These are phyloP conservation scores for Salix brachista DNA, from an alignment of 345 rosid species.

Conservation along the genomic window DNA sequence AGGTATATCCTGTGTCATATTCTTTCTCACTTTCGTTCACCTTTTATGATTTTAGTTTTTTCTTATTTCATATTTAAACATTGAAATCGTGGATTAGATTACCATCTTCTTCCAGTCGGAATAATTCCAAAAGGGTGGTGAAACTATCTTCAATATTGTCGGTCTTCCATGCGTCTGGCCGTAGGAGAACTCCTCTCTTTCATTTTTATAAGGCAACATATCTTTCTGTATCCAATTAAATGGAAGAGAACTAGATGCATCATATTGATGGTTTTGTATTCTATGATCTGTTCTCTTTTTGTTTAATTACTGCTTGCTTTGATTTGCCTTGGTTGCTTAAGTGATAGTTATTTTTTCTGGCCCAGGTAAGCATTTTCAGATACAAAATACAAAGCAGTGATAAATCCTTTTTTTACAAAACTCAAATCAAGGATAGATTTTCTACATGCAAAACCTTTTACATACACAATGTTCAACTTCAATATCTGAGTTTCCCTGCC, in stretches of 20 bases:
- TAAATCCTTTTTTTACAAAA: too few relatives aligned
- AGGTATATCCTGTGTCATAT: slow-evolving; percentile 47
- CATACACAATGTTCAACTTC: too few relatives aligned
- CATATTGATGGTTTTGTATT: not conserved
- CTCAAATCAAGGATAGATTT: not conserved
- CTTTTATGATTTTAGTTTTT: not conserved
- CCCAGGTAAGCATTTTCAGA: not conserved
- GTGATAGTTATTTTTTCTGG: not conserved
- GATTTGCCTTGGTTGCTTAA: not conserved
- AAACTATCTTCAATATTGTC: too few relatives aligned
- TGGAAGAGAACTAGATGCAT: not conserved
- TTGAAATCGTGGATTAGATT: not conserved
- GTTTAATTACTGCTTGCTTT: not conserved
- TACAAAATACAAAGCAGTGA: not conserved
- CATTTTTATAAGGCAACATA: too few relatives aligned
- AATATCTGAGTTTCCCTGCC: not conserved
- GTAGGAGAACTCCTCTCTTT: too few relatives aligned
- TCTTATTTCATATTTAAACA: too few relatives aligned
- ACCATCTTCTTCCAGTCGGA: too few relatives aligned
- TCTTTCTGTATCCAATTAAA: too few relatives aligned
- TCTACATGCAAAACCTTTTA: not conserved
- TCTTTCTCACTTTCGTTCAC: slow-evolving; percentile 8
- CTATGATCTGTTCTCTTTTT: too few relatives aligned
- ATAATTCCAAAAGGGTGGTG: too few relatives aligned
- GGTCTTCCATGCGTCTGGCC: too few relatives aligned